These are phyloP conservation scores for Lumnitzera racemosa DNA, from an alignment of 345 rosid species.

Conservation along the genomic window DNA sequence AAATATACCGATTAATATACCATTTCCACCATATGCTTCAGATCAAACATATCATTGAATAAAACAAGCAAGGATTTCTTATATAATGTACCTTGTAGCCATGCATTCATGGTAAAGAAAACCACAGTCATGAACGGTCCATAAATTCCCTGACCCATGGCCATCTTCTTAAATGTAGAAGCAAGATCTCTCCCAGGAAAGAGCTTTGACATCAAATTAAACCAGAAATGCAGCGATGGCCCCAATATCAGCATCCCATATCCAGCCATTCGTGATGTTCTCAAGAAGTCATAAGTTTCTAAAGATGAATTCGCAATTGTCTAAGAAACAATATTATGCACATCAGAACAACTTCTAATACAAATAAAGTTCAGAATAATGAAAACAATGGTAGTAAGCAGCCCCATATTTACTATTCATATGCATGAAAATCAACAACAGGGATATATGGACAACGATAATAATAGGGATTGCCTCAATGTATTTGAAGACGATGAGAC, in stretches of 20 bases:
- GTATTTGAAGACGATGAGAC: neutral
- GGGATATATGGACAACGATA: neutral
- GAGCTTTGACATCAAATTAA: slow-evolving; percentile 59
- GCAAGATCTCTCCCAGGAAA: slow-evolving; percentile 72
- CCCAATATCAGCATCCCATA: slow-evolving; percentile 72
- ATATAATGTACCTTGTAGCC: slow-evolving; percentile 48
- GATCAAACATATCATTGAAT: neutral
- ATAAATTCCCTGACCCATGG: slow-evolving; percentile 63
- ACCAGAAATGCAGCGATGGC: slow-evolving; percentile 82
- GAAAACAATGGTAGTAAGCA: neutral
- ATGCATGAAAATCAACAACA: neutral
- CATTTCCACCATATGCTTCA: too few relatives aligned
- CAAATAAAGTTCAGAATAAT: neutral
- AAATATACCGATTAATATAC: too few relatives aligned
- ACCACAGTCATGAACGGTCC: slow-evolving; percentile 71
- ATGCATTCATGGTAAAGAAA: slow-evolving; percentile 69
- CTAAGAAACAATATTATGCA: slow-evolving; percentile 18
- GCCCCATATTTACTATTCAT: too few relatives aligned
- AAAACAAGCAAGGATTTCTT: neutral
- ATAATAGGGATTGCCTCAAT: too few relatives aligned
- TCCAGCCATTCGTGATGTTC: slow-evolving; percentile 83
- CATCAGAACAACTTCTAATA: neutral
- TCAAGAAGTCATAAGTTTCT: slow-evolving; percentile 57
- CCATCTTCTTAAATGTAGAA: slow-evolving; percentile 79
- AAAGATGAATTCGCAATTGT: slow-evolving; percentile 29